A percentile compares a stretch with the other conserved stretches of the same genome.
phyloP scores from a whole-genome alignment of 345 rosid species.

The Isatis tinctoria region DNA sequence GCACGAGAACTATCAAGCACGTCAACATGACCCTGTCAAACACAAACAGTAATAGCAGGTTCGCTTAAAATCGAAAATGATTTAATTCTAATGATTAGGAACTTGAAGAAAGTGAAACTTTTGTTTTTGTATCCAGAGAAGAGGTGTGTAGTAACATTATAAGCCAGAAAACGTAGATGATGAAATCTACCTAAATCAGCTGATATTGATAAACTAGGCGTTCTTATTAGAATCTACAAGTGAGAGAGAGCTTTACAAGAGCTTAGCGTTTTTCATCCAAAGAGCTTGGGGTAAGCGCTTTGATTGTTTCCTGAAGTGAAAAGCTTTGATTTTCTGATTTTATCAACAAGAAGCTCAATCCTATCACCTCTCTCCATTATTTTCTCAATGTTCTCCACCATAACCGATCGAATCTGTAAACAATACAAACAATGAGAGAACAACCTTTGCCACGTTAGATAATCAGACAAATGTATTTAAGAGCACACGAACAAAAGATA shows the following conservation, averaged over 20 bases:
- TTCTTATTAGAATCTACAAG: background rate
- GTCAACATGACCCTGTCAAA: constrained; percentile 79
- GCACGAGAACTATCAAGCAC: constrained; percentile 66
- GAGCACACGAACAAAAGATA: background rate
- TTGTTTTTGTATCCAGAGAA: background rate
- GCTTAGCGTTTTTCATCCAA: constrained; percentile 97
- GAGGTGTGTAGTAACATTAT: background rate
- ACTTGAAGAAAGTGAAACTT: background rate
- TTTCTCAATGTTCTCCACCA: constrained; percentile 97
- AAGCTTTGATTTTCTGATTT: constrained; percentile 82
- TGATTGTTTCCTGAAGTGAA: constrained; percentile 96
- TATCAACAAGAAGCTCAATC: constrained; percentile 95
- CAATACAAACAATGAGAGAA: background rate
- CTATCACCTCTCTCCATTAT: constrained; percentile 95
- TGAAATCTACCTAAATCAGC: background rate
- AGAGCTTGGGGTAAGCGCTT: constrained; percentile 86
- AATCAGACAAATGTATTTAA: background rate
- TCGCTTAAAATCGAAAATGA: background rate
- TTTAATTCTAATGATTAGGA: background rate
- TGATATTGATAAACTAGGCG: background rate
- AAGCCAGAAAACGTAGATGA: background rate
- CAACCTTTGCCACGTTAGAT: background rate
- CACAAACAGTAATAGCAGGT: constrained; percentile 10
- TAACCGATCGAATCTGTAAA: constrained; percentile 75
- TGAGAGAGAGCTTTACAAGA: constrained; percentile 52